These are phyloP conservation scores for Thymus mandschuricus DNA, from an alignment of 257 asterid species.

Conservation along the genomic window DNA sequence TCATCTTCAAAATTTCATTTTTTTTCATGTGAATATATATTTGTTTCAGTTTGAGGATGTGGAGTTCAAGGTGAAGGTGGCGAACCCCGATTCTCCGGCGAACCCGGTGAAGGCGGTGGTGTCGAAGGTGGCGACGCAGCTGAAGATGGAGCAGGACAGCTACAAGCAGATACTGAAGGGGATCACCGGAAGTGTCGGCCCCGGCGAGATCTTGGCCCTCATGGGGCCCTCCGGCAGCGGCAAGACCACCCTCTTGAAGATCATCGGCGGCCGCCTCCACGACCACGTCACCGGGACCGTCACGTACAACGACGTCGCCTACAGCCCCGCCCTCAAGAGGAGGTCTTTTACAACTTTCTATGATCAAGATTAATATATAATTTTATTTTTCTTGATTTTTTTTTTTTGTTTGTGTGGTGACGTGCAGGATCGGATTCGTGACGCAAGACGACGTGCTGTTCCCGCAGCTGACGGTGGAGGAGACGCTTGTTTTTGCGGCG, in stretches of 20 bases:
- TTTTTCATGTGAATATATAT: neutral
- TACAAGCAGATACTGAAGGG: constrained; percentile 86
- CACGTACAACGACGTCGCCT: constrained; percentile 73
- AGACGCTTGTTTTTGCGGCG: constrained; percentile 85
- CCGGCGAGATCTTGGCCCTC: constrained; percentile 87
- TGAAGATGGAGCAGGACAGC: constrained; percentile 66
- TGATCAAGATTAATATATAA: too few relatives aligned
- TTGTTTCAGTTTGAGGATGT: constrained; percentile 80
- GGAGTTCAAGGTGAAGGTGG: constrained; percentile 71
- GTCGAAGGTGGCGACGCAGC: constrained; percentile 57
- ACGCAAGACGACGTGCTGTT: constrained; percentile 90
- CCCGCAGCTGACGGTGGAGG: constrained; percentile 92
- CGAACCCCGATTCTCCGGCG: constrained; percentile 37
- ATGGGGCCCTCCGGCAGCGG: constrained; percentile 99
- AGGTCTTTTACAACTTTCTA: too few relatives aligned
- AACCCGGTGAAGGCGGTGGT: constrained; percentile 68
- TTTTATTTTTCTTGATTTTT: too few relatives aligned
- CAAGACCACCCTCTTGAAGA: constrained; percentile 78
- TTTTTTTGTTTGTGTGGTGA: too few relatives aligned
- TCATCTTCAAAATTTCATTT: neutral
- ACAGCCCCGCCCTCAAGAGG: constrained; percentile 73
- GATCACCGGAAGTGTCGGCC: constrained; percentile 81
- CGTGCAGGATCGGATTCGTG: constrained; percentile 83
- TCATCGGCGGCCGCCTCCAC: constrained; percentile 72
- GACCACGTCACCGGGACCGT: constrained; percentile 76